Percentiles rank a stretch among this genome's conserved stretches.
Evolutionary conservation across 2,329 filamentous ascomycete genomes (phyloP).

Genomic region (Berkeleyomyces rouxiae): DNA sequence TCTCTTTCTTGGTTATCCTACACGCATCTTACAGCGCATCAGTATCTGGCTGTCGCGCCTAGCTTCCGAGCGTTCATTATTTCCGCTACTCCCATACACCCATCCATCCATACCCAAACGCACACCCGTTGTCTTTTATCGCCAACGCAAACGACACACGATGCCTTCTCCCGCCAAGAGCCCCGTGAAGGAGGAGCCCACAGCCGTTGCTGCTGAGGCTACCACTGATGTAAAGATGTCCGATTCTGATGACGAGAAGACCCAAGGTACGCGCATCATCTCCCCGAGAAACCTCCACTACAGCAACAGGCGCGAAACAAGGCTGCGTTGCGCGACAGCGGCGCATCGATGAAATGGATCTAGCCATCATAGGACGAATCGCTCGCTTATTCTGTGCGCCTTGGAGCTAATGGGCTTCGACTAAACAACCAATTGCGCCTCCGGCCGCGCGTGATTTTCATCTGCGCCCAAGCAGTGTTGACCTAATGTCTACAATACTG

Average conservation of each 20-base stretch:
- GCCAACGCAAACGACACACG: constrained; percentile 1
- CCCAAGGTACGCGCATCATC: constrained; percentile 14
- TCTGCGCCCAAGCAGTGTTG: background rate
- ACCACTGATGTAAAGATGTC: constrained; percentile 18
- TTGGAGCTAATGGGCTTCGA: background rate
- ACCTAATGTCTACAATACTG: too few relatives aligned
- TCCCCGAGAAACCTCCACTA: background rate
- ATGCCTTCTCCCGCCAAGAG: constrained; percentile 14
- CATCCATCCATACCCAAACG: background rate
- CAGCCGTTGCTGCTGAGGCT: constrained; percentile 9
- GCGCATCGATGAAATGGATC: background rate
- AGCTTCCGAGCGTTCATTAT: background rate
- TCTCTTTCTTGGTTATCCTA: constrained; percentile 1
- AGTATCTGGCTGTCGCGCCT: background rate
- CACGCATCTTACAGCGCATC: background rate
- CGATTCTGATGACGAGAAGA: constrained; percentile 17
- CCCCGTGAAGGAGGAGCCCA: constrained; percentile 14
- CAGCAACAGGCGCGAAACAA: background rate
- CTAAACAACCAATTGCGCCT: constrained; percentile 14
- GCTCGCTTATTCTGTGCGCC: background rate
- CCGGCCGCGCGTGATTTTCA: background rate
- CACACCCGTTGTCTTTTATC: background rate
- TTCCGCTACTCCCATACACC: background rate
- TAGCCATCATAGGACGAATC: background rate
- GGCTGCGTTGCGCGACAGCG: background rate